These are phyloP conservation scores for Corynascus novoguineensis DNA, from an alignment of 495 filamentous ascomycete genomes.

Conservation along the genomic window DNA sequence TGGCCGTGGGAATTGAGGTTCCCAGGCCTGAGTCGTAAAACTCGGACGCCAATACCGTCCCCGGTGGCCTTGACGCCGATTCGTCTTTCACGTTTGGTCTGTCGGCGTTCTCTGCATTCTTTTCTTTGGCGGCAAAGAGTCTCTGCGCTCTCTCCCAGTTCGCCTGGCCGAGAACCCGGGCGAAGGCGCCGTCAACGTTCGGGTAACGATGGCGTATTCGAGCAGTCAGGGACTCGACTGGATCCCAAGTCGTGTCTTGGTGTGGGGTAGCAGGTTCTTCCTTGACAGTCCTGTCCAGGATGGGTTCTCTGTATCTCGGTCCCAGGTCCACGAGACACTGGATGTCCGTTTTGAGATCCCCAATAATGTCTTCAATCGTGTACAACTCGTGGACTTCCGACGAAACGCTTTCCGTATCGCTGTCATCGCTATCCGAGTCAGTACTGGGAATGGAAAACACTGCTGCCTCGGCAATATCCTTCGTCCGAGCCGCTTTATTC, in stretches of 20 bases:
- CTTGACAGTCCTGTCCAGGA: neutral
- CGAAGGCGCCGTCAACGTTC: neutral
- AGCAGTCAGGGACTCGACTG: neutral
- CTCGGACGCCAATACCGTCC: neutral
- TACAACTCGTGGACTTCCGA: neutral
- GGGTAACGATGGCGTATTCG: slow-evolving; percentile 2
- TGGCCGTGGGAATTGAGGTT: neutral
- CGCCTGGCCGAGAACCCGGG: neutral
- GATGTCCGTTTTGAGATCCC: neutral
- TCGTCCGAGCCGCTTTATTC: neutral
- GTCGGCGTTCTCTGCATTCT: neutral
- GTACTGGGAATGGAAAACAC: neutral
- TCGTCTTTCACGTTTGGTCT: neutral
- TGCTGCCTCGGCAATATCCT: neutral
- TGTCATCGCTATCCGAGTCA: neutral
- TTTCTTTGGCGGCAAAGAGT: neutral
- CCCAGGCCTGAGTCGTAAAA: neutral
- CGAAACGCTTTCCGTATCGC: neutral
- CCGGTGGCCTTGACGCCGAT: neutral
- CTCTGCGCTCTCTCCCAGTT: neutral
- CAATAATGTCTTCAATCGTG: neutral
- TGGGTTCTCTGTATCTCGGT: neutral
- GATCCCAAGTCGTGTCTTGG: neutral
- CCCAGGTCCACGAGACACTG: neutral
- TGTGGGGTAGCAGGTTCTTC: neutral